phyloP scores from a whole-genome alignment of 2,329 filamentous ascomycete genomes.

The Ampelomyces quisqualis region DNA sequence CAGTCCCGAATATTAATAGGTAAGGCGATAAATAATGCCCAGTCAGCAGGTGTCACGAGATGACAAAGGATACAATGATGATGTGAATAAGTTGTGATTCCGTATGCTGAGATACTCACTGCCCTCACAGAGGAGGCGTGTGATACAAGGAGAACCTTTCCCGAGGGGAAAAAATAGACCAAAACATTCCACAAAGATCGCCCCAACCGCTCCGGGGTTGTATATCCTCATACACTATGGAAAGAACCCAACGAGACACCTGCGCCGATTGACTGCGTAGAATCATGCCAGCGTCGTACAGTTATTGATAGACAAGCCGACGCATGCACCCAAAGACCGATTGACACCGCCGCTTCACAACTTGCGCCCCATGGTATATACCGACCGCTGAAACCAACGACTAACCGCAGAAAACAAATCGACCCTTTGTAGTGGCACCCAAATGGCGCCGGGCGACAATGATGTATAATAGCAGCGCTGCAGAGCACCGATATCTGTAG shows the following conservation, averaged over 20 bases:
- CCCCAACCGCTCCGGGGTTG: constrained; percentile 21
- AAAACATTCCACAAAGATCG: constrained; percentile 38
- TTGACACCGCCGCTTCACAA: constrained; percentile 45
- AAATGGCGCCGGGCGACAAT: constrained; percentile 31
- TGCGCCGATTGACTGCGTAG: constrained; percentile 38
- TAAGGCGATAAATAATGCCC: too few species aligned
- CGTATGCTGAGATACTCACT: constrained; percentile 39
- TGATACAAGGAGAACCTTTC: constrained; percentile 32
- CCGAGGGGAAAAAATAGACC: constrained; percentile 22
- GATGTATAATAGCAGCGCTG: constrained; percentile 36
- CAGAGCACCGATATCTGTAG: constrained; percentile 41
- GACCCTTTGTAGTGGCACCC: constrained; percentile 38
- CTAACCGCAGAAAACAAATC: constrained; percentile 46
- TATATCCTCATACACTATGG: constrained; percentile 41
- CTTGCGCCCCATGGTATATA: constrained; percentile 46
- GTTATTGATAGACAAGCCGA: constrained; percentile 35
- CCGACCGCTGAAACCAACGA: constrained; percentile 39
- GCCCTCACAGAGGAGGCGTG: constrained; percentile 40
- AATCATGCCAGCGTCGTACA: constrained; percentile 47
- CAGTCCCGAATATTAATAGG: too few species aligned
- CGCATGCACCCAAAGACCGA: constrained; percentile 39
- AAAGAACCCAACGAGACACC: constrained; percentile 27
- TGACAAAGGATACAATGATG: neutral
- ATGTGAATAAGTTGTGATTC: constrained; percentile 37
- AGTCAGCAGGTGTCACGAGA: too few species aligned